A percentile compares a stretch with the other conserved stretches of the same genome.
phyloP scores from a whole-genome alignment of 2,329 filamentous ascomycete species.

The Diplodia seriata region DNA sequence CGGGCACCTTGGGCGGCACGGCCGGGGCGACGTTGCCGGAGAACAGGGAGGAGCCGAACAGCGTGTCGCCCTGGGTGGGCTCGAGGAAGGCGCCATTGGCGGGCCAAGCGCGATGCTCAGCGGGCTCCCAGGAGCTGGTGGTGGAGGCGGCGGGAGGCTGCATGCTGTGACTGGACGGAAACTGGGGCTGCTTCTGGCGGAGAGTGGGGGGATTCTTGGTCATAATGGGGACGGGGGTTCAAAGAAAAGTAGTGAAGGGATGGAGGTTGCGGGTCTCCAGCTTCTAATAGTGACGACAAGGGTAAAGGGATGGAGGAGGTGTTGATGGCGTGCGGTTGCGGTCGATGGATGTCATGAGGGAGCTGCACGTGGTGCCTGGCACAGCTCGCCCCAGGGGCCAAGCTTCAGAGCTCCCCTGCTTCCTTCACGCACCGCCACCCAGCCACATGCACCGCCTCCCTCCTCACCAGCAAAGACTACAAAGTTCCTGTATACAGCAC shows the following conservation, averaged over 20 bases:
- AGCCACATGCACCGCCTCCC: neutral
- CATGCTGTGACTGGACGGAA: slow-evolving; percentile 36
- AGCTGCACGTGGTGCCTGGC: slow-evolving; percentile 30
- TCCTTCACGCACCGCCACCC: too few species aligned
- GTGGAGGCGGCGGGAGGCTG: slow-evolving; percentile 39
- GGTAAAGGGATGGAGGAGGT: slow-evolving; percentile 4
- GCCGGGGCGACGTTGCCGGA: slow-evolving; percentile 40
- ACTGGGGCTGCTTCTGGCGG: slow-evolving; percentile 43
- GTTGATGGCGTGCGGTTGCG: slow-evolving; percentile 13
- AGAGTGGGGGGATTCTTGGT: slow-evolving; percentile 49
- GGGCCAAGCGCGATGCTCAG: slow-evolving; percentile 21
- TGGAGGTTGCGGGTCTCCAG: neutral
- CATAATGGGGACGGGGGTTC: slow-evolving; percentile 38
- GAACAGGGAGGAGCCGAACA: slow-evolving; percentile 36
- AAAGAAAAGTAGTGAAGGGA: neutral
- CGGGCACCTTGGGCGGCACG: slow-evolving; percentile 46
- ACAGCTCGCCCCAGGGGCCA: slow-evolving; percentile 21
- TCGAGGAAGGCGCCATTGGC: slow-evolving; percentile 37
- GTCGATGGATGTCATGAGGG: slow-evolving; percentile 25
- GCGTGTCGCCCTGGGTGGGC: slow-evolving; percentile 26
- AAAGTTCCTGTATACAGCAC: too few species aligned
- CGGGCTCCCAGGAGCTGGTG: neutral
- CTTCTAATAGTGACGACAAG: neutral
- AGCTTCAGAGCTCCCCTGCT: slow-evolving; percentile 31
- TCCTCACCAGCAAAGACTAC: too few species aligned